Percentiles rank a stretch among this genome's conserved stretches.
Evolutionary conservation across 805 yeast species (phyloP).

Genomic region (Maudiozyma barnettii): DNA sequence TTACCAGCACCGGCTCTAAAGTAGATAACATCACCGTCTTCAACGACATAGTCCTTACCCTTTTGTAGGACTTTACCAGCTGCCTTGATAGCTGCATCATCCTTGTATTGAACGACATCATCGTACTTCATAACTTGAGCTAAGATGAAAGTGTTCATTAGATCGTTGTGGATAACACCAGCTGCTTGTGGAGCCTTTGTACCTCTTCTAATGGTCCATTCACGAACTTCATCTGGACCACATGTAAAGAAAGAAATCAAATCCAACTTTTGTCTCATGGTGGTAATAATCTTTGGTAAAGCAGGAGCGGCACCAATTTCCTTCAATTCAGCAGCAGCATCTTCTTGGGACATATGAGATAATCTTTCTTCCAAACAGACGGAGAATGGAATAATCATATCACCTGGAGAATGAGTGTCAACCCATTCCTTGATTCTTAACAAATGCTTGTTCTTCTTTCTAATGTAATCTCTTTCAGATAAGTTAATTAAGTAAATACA

Average conservation of each 20-base stretch:
- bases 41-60: slow-evolving; percentile 92
- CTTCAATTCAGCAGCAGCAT: slow-evolving; percentile 68
- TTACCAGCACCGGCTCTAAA: slow-evolving; percentile 94
- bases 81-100: slow-evolving; percentile 73
- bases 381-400: slow-evolving; percentile 83
- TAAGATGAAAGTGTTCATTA: slow-evolving; percentile 87
- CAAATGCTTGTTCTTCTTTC: slow-evolving; percentile 83
- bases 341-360: slow-evolving; percentile 78
- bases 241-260: slow-evolving; percentile 92
- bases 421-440: slow-evolving; percentile 84
- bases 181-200: slow-evolving; percentile 98
- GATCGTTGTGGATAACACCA: slow-evolving; percentile 93
- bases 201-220: slow-evolving; percentile 92
- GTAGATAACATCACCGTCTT: slow-evolving; percentile 87
- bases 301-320: slow-evolving; percentile 66
- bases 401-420: slow-evolving; percentile 70
- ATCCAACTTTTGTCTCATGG: slow-evolving; percentile 80
- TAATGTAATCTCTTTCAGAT: slow-evolving; percentile 77
- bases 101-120: slow-evolving; percentile 67
- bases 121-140: slow-evolving; percentile 86
- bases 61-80: slow-evolving; percentile 84
- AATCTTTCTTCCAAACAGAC: slow-evolving; percentile 88
- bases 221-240: slow-evolving; percentile 94
- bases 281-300: slow-evolving; percentile 72
- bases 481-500: slow-evolving; percentile 85